Evolutionary conservation across 305 asterid species (phyloP), one percentile per base, ranked within the genome.

Genomic region (Fraxinus albicans): DNA sequence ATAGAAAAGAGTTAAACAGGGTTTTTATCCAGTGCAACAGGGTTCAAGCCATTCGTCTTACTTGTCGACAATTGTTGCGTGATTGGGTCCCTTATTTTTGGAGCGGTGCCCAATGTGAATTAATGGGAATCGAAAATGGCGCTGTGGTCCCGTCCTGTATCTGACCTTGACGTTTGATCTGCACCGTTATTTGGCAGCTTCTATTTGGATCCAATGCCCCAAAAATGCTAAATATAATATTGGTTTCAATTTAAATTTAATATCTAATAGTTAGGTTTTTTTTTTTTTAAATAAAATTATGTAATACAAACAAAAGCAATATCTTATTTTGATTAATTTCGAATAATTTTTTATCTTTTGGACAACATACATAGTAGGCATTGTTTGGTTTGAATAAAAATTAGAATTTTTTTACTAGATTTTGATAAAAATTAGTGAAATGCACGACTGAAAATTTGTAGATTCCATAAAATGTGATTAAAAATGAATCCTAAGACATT

Each of bases 61-160:
- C 84, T 86, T 85, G 89, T 77, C 88, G 4, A 69, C 40, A 4
- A 29, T 13, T 69, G 40, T 69, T 69, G 36, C 15, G 38, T 78
- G 73, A 78, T 78, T 78, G 81, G 81, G 74, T 78, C 74, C 81
- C 67, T 21, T 23, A 60, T 35, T 31, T 1, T 33, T 17, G 81
- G 81, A 79, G 81, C 47, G 12, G 35, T 19, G 58, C 73, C 75
- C 75, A 69, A 13, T 69, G 23, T 3, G 21, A 69, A 13, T 27
- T 69, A 12, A 69, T 29, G 38, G 13, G 6, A 31, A 12, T 10
- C 75, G 40, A 69, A 69, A 69, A 31, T 78, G 23, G 81, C 17
- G 58, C 19, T 23, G 55, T 78, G 81, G 81, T 29, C 76, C 81
- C 76, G 25, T 53, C 10, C 36, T 31, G 21, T 1, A 12, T 13